Percentiles rank a stretch among this genome's conserved stretches.
These are phyloP conservation scores for Hemileccinum impolitum DNA, from an alignment of 768 basidiomycete species.

Conservation along the genomic window DNA sequence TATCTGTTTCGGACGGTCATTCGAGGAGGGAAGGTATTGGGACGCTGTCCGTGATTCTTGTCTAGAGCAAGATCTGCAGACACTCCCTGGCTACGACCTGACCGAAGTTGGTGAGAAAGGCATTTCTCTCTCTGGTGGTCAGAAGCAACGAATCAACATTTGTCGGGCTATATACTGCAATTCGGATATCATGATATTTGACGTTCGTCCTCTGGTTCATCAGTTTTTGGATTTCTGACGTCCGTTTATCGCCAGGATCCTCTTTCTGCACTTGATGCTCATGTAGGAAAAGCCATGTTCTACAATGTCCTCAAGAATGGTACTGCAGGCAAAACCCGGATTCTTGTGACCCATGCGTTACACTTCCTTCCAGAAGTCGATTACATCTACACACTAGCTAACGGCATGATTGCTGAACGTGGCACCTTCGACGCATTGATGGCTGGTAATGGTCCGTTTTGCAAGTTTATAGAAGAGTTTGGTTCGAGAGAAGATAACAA, in stretches of 20 bases:
- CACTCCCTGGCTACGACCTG: conserved; percentile 72
- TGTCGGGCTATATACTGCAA: conserved; percentile 85
- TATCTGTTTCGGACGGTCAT: conserved; percentile 81
- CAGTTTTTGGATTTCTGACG: neutral
- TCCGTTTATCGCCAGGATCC: conserved; percentile 51
- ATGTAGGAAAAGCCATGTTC: conserved; percentile 86
- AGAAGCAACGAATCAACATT: conserved; percentile 79
- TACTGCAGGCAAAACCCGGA: conserved; percentile 66
- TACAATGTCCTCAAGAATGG: conserved; percentile 73
- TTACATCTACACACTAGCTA: conserved; percentile 75
- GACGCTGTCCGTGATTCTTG: conserved; percentile 74
- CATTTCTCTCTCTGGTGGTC: conserved; percentile 83
- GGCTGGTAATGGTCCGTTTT: conserved; percentile 59
- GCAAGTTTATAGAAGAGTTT: conserved; percentile 73
- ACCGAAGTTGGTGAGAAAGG: conserved; percentile 88
- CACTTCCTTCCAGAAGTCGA: conserved; percentile 89
- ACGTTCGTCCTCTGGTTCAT: conserved; percentile 35
- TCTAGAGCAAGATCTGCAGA: conserved; percentile 74
- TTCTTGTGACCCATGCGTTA: conserved; percentile 89
- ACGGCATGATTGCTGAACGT: conserved; percentile 75
- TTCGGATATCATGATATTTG: conserved; percentile 84
- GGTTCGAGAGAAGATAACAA: conserved; percentile 55
- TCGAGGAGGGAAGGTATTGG: conserved; percentile 82
- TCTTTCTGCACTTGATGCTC: conserved; percentile 87
- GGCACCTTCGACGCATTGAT: conserved; percentile 79